A percentile compares a stretch with the other conserved stretches of the same genome.
phyloP scores from a whole-genome alignment of 306 rosid species.

The Argentina anserina region DNA sequence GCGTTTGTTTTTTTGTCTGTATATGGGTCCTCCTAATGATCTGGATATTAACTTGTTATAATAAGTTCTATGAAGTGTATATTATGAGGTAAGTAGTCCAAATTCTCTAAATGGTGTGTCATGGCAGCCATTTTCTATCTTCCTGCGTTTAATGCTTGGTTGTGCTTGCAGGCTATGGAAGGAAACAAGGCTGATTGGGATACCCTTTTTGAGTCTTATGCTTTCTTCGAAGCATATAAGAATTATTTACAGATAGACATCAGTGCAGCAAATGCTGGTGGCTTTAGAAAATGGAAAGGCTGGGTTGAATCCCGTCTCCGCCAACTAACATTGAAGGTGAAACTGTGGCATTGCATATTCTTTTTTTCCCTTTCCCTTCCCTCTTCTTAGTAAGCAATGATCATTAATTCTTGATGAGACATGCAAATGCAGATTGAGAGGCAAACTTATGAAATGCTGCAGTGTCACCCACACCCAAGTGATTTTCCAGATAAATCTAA shows the following conservation, averaged over 20 bases:
- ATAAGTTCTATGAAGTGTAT: not conserved
- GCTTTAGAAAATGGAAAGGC: conserved; percentile 91
- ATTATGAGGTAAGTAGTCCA: not conserved
- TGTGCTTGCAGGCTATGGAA: conserved; percentile 73
- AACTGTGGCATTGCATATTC: not conserved
- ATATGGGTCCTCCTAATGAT: not conserved
- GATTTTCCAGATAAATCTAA: conserved; percentile 76
- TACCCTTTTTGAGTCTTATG: conserved; percentile 78
- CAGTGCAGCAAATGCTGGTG: conserved; percentile 68
- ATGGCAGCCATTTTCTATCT: not conserved
- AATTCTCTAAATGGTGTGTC: not conserved
- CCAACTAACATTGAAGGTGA: conserved; percentile 83
- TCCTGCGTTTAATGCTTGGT: conserved; percentile 22
- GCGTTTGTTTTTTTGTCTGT: not conserved
- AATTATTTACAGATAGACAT: conserved; percentile 85
- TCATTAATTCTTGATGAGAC: conserved; percentile 17
- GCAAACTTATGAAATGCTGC: conserved; percentile 73
- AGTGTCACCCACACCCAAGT: conserved; percentile 95
- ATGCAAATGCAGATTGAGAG: conserved; percentile 66
- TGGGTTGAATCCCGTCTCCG: conserved; percentile 99
- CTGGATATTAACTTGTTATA: not conserved
- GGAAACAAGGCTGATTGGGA: conserved; percentile 81
- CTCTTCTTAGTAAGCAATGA: not conserved
- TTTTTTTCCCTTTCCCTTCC: conserved; percentile 3
- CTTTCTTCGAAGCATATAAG: conserved; percentile 84